Percentiles rank a stretch among this genome's conserved stretches.
These are phyloP conservation scores for Rhynchospora breviuscula DNA, from an alignment of 176 grass and related monocot genomes.

Conservation along the genomic window DNA sequence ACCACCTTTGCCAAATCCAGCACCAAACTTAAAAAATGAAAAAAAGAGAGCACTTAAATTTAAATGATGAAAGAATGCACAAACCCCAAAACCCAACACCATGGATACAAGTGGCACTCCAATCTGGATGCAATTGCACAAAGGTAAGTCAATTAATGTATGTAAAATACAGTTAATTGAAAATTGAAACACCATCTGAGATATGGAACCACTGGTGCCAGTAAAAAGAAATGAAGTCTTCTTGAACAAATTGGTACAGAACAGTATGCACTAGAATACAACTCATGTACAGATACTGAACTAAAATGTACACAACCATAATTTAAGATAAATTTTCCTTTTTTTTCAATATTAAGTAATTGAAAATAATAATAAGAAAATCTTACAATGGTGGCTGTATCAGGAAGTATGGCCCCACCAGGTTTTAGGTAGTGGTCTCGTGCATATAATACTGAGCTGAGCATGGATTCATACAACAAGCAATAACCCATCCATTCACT, in stretches of 20 bases:
- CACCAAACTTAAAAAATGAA: slow-evolving; percentile 46
- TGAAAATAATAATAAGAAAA: neutral
- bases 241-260: neutral
- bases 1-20: slow-evolving; percentile 89
- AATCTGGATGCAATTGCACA: neutral
- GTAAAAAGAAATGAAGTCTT: neutral
- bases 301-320: neutral
- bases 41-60: slow-evolving; percentile 4
- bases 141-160: neutral
- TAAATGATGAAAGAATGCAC: neutral
- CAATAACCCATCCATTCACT: slow-evolving; percentile 99
- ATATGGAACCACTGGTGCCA: neutral
- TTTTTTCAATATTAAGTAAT: neutral
- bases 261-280: neutral
- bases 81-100: neutral
- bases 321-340: neutral
- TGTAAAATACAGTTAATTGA: neutral
- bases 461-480: slow-evolving; percentile 91
- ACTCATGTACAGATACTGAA: neutral
- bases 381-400: slow-evolving; percentile 84
- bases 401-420: slow-evolving; percentile 82
- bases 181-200: neutral
- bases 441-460: slow-evolving; percentile 86
- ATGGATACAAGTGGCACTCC: neutral
- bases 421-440: slow-evolving; percentile 89